These are phyloP conservation scores for Pyrenophora tritici-repentis DNA, from an alignment of 2,329 filamentous ascomycete species.

Conservation along the genomic window DNA sequence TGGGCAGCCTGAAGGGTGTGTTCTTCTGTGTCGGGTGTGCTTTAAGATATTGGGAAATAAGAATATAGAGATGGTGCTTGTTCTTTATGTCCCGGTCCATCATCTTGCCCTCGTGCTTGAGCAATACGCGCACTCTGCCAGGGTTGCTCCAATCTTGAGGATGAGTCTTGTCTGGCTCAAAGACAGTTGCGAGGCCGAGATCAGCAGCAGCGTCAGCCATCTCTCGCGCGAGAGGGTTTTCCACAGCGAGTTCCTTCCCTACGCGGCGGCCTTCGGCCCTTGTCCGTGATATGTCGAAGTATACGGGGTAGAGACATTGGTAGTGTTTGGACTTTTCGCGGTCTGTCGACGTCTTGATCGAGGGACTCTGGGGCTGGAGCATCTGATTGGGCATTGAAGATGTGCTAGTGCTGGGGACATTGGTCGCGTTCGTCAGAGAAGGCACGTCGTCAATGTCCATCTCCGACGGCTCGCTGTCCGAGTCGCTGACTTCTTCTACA, in stretches of 20 bases:
- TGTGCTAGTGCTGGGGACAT: conserved; percentile 35
- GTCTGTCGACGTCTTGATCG: conserved; percentile 50
- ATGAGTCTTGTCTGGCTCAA: conserved; percentile 90
- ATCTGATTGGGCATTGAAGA: conserved; percentile 37
- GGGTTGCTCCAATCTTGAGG: conserved; percentile 98
- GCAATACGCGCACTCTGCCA: conserved; percentile 78
- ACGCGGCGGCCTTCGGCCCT: conserved; percentile 84
- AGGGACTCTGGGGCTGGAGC: conserved; percentile 44
- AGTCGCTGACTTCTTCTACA: conserved; percentile 91
- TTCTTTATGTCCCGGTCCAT: conserved; percentile 64
- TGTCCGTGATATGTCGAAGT: conserved; percentile 80
- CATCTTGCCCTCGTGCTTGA: conserved; percentile 65
- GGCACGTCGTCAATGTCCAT: conserved; percentile 85
- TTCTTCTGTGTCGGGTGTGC: conserved; percentile 77
- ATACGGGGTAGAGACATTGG: conserved; percentile 91
- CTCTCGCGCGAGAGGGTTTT: conserved; percentile 84
- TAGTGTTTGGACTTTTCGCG: conserved; percentile 70
- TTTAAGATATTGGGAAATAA: conserved; percentile 77
- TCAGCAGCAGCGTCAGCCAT: conserved; percentile 76
- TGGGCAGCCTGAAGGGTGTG: conserved; percentile 70
- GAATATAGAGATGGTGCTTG: conserved; percentile 85
- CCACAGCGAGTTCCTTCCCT: conserved; percentile 70
- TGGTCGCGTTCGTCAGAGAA: conserved; percentile 53
- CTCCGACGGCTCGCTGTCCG: conserved; percentile 68
- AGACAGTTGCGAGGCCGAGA: conserved; percentile 72